A percentile compares a stretch with the other conserved stretches of the same genome.
Conservation (phyloP, 805 yeast species). For the Wickerhamiella occidentalis region DNA sequence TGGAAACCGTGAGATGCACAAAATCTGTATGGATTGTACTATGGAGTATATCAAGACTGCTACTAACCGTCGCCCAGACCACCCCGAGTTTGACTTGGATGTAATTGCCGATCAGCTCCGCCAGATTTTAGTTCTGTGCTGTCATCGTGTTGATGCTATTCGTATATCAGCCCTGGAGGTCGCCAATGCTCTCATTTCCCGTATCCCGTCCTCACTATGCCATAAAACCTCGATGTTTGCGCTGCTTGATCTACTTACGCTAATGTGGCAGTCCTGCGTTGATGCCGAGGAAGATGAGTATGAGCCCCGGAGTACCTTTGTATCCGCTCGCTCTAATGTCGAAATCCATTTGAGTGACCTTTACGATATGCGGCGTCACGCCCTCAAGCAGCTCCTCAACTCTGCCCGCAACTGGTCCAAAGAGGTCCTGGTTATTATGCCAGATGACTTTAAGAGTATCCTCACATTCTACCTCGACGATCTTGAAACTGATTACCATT, state of each 20-base stretch:
- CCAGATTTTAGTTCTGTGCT: constrained; percentile 52
- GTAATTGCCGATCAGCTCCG: constrained; percentile 58
- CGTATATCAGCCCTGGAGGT: constrained; percentile 73
- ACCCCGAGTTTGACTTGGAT: constrained; percentile 43
- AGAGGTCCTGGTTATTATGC: constrained; percentile 43
- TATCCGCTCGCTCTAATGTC: constrained; percentile 35
- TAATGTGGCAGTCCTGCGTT: constrained; percentile 64
- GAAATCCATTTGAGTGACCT: constrained; percentile 58
- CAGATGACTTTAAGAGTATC: constrained; percentile 64
- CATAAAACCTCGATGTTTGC: constrained; percentile 62
- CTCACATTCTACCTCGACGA: constrained; percentile 56
- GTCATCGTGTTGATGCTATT: constrained; percentile 62
- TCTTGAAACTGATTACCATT: constrained; percentile 31
- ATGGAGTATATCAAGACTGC: constrained; percentile 39
- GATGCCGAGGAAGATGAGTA: constrained; percentile 79
- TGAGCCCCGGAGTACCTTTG: constrained; percentile 65
- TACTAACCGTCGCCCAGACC: constrained; percentile 41
- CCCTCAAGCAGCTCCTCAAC: constrained; percentile 47
- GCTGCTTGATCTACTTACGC: constrained; percentile 63
- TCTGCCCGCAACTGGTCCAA: constrained; percentile 59
- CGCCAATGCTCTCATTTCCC: constrained; percentile 52
- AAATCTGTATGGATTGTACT: constrained; percentile 48
- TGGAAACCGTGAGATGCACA: constrained; percentile 54
- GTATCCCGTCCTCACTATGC: constrained; percentile 69
- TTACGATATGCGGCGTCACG: constrained; percentile 57